phyloP scores from a whole-genome alignment of 2,329 filamentous ascomycete genomes.

The Zalaria sp. region DNA sequence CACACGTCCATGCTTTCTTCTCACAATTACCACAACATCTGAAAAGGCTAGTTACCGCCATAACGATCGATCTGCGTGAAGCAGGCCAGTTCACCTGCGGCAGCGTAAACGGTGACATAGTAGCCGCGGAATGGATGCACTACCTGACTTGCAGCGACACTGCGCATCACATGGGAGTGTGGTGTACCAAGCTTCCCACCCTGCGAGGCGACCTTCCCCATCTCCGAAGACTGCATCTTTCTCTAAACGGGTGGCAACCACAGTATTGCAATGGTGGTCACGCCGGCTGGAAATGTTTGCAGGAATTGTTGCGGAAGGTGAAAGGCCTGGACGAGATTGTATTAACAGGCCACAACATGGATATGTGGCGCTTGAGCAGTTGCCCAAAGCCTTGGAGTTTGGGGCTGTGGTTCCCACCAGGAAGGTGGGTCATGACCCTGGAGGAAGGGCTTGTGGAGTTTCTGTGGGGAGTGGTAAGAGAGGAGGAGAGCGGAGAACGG shows the following conservation, averaged over 20 bases:
- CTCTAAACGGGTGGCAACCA: conserved; percentile 3
- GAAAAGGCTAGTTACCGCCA: conserved; percentile 13
- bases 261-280: not conserved
- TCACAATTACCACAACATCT: conserved; percentile 10
- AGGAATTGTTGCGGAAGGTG: not conserved
- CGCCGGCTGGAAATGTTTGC: conserved; percentile 4
- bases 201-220: conserved; percentile 11
- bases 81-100: conserved; percentile 5
- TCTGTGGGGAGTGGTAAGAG: not conserved
- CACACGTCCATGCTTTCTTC: conserved; percentile 18
- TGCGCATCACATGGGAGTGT: conserved; percentile 14
- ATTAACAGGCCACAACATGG: conserved; percentile 2
- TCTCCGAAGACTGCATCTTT: conserved; percentile 1
- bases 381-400: conserved; percentile 4
- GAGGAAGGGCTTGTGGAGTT: conserved; percentile 3
- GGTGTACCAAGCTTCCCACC: conserved; percentile 6
- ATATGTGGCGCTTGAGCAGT: not conserved
- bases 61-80: conserved; percentile 23
- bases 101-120: not conserved
- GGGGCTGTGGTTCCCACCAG: conserved; percentile 4
- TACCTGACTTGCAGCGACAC: conserved; percentile 16
- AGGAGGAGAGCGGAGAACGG: not conserved
- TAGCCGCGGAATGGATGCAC: conserved; percentile 19
- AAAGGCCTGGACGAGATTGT: conserved; percentile 2
- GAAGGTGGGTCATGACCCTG: not conserved